Evolutionary conservation across 148 eudicot species (phyloP).

Genomic region (Persicaria tinctoria): DNA sequence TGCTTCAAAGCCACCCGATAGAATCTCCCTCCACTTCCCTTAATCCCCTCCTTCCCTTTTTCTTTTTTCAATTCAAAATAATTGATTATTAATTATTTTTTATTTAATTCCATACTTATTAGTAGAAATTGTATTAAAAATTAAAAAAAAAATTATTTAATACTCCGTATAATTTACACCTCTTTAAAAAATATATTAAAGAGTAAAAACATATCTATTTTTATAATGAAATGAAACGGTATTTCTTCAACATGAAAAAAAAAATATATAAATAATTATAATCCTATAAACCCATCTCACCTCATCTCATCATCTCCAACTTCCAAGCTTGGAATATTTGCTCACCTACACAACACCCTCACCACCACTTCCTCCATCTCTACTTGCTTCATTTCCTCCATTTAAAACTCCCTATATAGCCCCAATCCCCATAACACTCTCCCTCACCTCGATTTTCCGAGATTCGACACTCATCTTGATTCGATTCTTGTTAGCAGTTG

Average conservation of each 20-base stretch:
- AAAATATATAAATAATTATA: neutral
- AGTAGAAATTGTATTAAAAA: too few species aligned
- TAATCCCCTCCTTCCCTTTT: slow-evolving; percentile 12
- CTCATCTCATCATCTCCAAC: slow-evolving; percentile 11
- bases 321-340: slow-evolving; percentile 17
- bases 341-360: slow-evolving; percentile 18
- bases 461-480: neutral
- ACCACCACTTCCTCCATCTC: slow-evolving; percentile 6
- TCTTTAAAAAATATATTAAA: too few species aligned
- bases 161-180: too few species aligned
- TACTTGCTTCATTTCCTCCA: neutral
- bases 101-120: neutral
- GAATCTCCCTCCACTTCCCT: slow-evolving; percentile 29
- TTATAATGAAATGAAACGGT: too few species aligned
- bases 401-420: slow-evolving; percentile 10
- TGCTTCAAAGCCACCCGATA: slow-evolving; percentile 62
- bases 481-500: neutral
- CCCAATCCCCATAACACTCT: slow-evolving; percentile 13
- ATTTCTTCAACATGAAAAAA: too few species aligned
- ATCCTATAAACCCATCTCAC: neutral
- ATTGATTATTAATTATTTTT: too few species aligned
- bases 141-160: too few species aligned
- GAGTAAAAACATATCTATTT: too few species aligned
- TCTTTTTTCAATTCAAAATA: neutral
- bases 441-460: neutral